Evolutionary conservation across 176 grass and related monocot genomes (phyloP), one percentile per base, ranked within the genome.

Genomic region (Raddia distichophylla): DNA sequence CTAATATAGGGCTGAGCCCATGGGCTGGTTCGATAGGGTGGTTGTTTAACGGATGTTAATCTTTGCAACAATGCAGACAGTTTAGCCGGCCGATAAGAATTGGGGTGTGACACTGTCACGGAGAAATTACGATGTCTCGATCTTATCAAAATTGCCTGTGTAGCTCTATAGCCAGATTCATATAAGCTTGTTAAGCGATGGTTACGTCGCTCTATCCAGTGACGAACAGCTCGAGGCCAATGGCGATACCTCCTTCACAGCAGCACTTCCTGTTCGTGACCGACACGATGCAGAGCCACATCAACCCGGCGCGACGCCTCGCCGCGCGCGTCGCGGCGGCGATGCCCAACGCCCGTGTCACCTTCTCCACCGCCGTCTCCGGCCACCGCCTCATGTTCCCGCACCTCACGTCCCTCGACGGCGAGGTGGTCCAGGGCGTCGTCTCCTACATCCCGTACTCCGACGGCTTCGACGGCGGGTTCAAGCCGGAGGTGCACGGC

Each of bases 401-500:
- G 0, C 63, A 52, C 16, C 32, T 83, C 14, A 12, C 42, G 0
- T 58, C 13, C 20, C 54, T 60, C 15, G 32, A 74, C 22, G 11
- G 73, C 9, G 67, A 75, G 20, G 70, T 67, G 1, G 3, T 22
- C 2, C 68, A 84, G 2, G 80, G 80, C 3, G 32, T 53, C 58
- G 18, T 94, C 64, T 54, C 69, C 0, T 73, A 79, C 76, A 46
- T 63, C n/a, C 87, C 87, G 0, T 87, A 74, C 84, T 90, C 84
- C 12, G 84, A 91, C 52, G 87, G 90, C 65, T 79, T 69, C 52
- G 84, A 89, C 9, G 59, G 55, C 33, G 91, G 87, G 35, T 75
- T 80, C 57, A 71, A 77, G 7, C 17, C 60, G 52, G 73, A 9
- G 71, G 32, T 8, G 35, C 50, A 67, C 50, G 61, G 48, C 49